phyloP scores from a whole-genome alignment of 2,329 filamentous ascomycete genomes.

The Xylaria multiplex region DNA sequence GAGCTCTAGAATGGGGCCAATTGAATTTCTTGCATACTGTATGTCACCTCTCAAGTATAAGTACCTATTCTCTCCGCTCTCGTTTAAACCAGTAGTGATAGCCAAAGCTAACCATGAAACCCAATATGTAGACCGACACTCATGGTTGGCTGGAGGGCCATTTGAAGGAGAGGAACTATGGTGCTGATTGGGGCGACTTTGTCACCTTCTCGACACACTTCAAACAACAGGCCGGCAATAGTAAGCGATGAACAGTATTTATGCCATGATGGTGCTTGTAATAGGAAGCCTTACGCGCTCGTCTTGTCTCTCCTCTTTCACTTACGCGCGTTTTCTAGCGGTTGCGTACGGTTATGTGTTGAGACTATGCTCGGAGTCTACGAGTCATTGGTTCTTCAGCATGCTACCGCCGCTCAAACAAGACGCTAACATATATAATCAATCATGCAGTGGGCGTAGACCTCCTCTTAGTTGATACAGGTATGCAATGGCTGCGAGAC shows the following conservation, averaged over 20 bases:
- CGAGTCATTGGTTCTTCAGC: not conserved
- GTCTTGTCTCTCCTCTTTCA: not conserved
- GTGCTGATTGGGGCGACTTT: constrained; percentile 74
- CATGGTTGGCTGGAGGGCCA: constrained; percentile 71
- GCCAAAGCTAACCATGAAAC: not conserved
- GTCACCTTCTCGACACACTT: constrained; percentile 69
- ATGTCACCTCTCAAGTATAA: constrained; percentile 25
- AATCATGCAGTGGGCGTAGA: constrained; percentile 61
- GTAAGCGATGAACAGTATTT: constrained; percentile 16
- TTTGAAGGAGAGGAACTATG: constrained; percentile 70
- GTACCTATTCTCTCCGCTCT: not conserved
- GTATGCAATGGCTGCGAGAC: constrained; percentile 45
- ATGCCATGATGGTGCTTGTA: not conserved
- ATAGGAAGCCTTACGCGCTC: not conserved
- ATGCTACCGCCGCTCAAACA: not conserved
- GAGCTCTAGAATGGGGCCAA: constrained; percentile 68
- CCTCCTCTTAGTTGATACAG: constrained; percentile 69
- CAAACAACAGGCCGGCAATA: constrained; percentile 65
- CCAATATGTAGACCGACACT: constrained; percentile 59
- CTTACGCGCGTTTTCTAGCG: not conserved
- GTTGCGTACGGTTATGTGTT: not conserved
- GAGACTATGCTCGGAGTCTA: not conserved
- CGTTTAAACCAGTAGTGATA: not conserved
- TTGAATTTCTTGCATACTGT: constrained; percentile 70
- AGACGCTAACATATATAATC: constrained; percentile 8